Base-by-base conservation (phyloP, 208 protist species). In the Trypanosomatidae sp. region DNA sequence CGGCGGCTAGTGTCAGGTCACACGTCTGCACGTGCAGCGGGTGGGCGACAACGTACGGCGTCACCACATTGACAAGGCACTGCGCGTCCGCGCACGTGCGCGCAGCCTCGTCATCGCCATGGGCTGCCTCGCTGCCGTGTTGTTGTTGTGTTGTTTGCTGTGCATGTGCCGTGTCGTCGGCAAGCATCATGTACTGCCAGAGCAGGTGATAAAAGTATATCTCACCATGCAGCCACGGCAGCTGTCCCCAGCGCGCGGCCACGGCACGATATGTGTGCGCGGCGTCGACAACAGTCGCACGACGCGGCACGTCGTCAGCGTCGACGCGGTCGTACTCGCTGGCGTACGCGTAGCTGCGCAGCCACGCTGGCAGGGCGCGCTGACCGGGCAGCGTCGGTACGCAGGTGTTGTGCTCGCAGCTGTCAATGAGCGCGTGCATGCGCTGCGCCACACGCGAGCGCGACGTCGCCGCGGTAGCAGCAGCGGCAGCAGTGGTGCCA, bases 191-290 rank as follows among this genome's bases (percentile, higher is more conserved):
- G 49, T 76, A 86, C 70, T 92, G 78, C 63, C 68, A 83, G 13
- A 87, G 24, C 0, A 92, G 53, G 41, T 94, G 76, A 39, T 92
- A 92, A 33, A 92, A 71, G 65, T 89, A 92, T 37, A 90, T 77
- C 53, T 94, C 87, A 8, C 83, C 87, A 38, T 84, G 77, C 32
- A 94, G 69, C 82, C 81, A 94, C 27, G 87, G 87, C 8, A 88
- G 19, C 50, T 94, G 78, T 4, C 79, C 76, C 83, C 87, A 94
- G 15, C 68, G 66, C 13, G 83, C 74, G 10, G 59, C 61, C 4
- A 68, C 47, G 10, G 8, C 39, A 21, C 30, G 27, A 1, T 23
- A 24, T 18, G 37, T 37, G 10, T 50, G 15, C 33, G 24, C 41
- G 6, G 33, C 25, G 0, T 26, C 33, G 13, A 51, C 35, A 3